Evolutionary conservation across 257 asterid genomes (phyloP).

Genomic region (Galeopsis tetrahit): DNA sequence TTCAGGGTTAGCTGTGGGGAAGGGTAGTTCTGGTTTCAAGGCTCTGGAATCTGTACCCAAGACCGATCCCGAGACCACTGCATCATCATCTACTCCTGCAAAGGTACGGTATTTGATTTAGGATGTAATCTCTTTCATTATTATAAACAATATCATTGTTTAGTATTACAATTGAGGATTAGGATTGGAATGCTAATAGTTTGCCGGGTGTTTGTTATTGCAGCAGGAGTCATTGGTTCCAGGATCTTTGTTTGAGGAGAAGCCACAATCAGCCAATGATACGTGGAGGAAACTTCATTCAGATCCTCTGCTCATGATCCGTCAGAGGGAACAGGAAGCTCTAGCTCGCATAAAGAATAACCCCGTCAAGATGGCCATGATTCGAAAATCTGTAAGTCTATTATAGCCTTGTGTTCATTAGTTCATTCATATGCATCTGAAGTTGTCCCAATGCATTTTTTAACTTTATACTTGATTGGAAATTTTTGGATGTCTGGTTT

Average conservation of each 20-base stretch:
- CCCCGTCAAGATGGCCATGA: constrained; percentile 95
- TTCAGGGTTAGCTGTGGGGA: constrained; percentile 95
- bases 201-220: constrained; percentile 35
- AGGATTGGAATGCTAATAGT: constrained; percentile 29
- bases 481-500: background rate
- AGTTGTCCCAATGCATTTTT: constrained; percentile 3
- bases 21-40: constrained; percentile 77
- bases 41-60: constrained; percentile 73
- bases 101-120: constrained; percentile 45
- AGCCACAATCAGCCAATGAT: constrained; percentile 91
- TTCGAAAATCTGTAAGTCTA: constrained; percentile 83
- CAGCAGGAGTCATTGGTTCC: constrained; percentile 57
- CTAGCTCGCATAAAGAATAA: constrained; percentile 92
- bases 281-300: constrained; percentile 98
- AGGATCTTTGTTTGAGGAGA: constrained; percentile 93
- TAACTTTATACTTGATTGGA: background rate
- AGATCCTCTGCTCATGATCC: constrained; percentile 92
- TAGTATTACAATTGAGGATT: background rate
- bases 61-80: constrained; percentile 50
- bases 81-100: constrained; percentile 59
- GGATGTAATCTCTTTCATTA: background rate
- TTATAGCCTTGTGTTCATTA: background rate
- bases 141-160: background rate
- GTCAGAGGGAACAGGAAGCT: constrained; percentile 95
- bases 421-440: constrained; percentile 8